Base-by-base conservation (phyloP, 148 eudicot species). In the Mesembryanthemum crystallinum region DNA sequence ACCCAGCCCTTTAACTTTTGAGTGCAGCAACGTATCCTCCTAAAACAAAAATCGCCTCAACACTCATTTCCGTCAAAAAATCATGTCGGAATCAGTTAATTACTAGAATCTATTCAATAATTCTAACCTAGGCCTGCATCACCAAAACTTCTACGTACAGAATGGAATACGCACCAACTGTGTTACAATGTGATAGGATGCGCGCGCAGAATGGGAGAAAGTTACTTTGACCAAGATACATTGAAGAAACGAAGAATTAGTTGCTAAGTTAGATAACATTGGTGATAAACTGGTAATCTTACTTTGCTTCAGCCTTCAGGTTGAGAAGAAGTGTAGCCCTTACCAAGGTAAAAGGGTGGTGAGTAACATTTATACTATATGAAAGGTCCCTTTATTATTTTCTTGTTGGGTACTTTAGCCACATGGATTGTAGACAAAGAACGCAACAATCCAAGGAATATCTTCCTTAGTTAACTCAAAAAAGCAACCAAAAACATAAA, bases 271-370 rank as follows among this genome's bases (percentile, higher is more conserved):
- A n/a, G n/a, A n/a, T n/a, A n/a, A n/a, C n/a, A n/a, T n/a, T n/a
- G n/a, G n/a, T n/a, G n/a, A n/a, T n/a, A n/a, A n/a, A n/a, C n/a
- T 52, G 25, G 24, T 21, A 42, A 8, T 23, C 52, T 67, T 42
- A 67, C 71, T 42, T 67, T 67, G 54, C 71, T 67, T 67, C 52
- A 42, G n/a, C 21, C 49, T 67, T n/a, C n/a, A n/a, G n/a, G n/a
- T n/a, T n/a, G n/a, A n/a, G n/a, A 30, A 67, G 30, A 67, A n/a
- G 25, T 67, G 69, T 42, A 67, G 42, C 54, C 71, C 30, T 42
- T 67, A 47, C 71, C 71, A 67, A 70, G 57, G 42, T 30, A 29
- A 30, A 51, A 70, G 73, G 61, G 12, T 32, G n/a, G n/a, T n/a
- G n/a, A n/a, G n/a, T n/a, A n/a, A n/a, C 61, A 49, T n/a, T n/a